Evolutionary conservation across 2,329 filamentous ascomycete species (phyloP), one percentile per base, ranked within the genome.

Genomic region (Exophiala bonariae): DNA sequence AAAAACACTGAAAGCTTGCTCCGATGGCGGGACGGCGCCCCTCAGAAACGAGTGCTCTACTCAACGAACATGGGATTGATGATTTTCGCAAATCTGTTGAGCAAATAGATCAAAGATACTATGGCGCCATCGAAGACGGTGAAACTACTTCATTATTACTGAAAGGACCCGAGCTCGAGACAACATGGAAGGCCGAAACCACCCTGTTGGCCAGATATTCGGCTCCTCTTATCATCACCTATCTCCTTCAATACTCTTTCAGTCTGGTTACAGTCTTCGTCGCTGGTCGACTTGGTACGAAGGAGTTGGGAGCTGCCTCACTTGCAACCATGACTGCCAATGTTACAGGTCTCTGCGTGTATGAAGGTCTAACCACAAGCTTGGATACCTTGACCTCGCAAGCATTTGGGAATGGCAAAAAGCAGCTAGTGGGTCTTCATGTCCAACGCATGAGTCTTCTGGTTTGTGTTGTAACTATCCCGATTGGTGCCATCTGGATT

Each of bases 311-410:
- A 2, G 80, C 80, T 1, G 77, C 82, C 13, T 79, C 75, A 56
- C 65, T 83, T 50, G 80, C 78, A 14, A 79, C 80, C 54, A 87
- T 88, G 85, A 85, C 84, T 3, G 81, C 82, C 28, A 86, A 82
- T 54, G 87, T 88, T 56, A 84, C 78, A 16, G 86, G 83, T 52
- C 79, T 85, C 53, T 83, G 83, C 0, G 78, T 85, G n/a, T 82
- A 86, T 59, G 83, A 87, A 61, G 85, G 89, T 17, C 75, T 95
- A 8, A 84, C 87, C 1, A 95, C 89, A 4, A 86, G 83, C 52
- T 75, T 95, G n/a, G 89, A 95, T 66, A 95, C 89, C 0, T 79
- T 95, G 2, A 93, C 89, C 64, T 81, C 89, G 1, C 89, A 95
- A 66, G 89, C 89, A 1, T 95, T 89, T 61, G 89, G 89, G 3